Base-by-base conservation (phyloP, 345 rosid species). In the Melaleuca quinquenervia region DNA sequence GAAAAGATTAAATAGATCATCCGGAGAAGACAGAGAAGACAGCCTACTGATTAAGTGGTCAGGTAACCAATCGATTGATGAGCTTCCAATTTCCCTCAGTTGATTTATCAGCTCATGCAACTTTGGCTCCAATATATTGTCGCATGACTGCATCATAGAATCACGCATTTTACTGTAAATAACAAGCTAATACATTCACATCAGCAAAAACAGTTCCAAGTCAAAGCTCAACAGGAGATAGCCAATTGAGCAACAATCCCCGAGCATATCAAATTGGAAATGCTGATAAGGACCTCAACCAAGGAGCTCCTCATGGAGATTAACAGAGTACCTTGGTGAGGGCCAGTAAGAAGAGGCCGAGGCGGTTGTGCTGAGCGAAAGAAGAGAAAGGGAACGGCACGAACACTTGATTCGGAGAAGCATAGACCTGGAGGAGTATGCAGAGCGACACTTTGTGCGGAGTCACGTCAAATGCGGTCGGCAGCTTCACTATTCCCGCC, bases 361-460 rank as follows among this genome's bases (percentile, higher is more conserved):
- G 95, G 84, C 95, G 98, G 82, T 96, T 97, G 92, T 96, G 99
- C 86, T 97, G 98, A 85, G 99, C 90, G 83, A 96, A 94, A 48
- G 98, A 91, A 74, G 95, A 90, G 92, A 96, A 96, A 88, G 96
- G 93, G 85, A 93, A 94, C 6, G 96, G 98, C 36, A 90, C 90
- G 41, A 92, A 86, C 83, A 91, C 84, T 87, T 94, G 95, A 48
- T 94, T 86, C 11, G 99, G 96, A 14, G 95, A 92, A 8, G 98
- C 95, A 87, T 97, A 94, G 86, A 93, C 80, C 90, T 97, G 96
- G 54, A 96, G 89, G 29, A 96, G 95, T 84, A 95, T 84, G 89
- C 98, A 97, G 70, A 95, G 88, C 44, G 99, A 96, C 78, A 94
- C 93, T 88, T 95, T 96, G 92, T 97, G 99, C 51, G 99, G 99